These are phyloP conservation scores for Nothophoma quercina DNA, from an alignment of 2,329 filamentous ascomycete genomes.

Conservation along the genomic window DNA sequence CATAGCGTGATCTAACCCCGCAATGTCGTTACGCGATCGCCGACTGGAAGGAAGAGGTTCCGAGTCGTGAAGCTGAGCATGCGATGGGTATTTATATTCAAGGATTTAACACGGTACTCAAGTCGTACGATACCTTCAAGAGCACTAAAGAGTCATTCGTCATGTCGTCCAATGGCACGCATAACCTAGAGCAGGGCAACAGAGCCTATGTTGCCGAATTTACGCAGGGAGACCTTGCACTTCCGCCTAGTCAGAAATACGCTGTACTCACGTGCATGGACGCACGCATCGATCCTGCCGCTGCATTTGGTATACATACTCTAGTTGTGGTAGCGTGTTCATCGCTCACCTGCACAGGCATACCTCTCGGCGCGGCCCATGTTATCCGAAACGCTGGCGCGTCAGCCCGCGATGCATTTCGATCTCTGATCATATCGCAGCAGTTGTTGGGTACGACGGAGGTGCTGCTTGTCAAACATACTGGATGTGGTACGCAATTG, in stretches of 20 bases:
- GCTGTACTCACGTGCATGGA: constrained; percentile 82
- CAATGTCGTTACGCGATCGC: constrained; percentile 19
- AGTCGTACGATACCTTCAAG: neutral
- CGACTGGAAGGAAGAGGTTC: neutral
- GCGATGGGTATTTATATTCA: neutral
- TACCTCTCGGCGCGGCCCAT: constrained; percentile 78
- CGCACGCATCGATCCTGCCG: constrained; percentile 71
- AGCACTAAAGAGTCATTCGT: neutral
- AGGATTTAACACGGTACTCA: constrained; percentile 1
- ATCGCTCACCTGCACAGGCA: constrained; percentile 48
- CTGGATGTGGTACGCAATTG: constrained; percentile 76
- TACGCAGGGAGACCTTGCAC: constrained; percentile 69
- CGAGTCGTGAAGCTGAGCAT: neutral
- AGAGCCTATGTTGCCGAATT: constrained; percentile 66
- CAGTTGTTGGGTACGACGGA: constrained; percentile 80
- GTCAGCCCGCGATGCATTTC: constrained; percentile 71
- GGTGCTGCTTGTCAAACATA: constrained; percentile 78
- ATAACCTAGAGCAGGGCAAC: constrained; percentile 66
- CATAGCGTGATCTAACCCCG: constrained; percentile 28
- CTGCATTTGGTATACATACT: constrained; percentile 62
- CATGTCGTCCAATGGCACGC: constrained; percentile 58
- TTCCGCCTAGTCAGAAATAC: constrained; percentile 75
- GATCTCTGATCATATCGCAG: constrained; percentile 79
- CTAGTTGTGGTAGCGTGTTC: neutral
- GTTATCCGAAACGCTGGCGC: constrained; percentile 74